Percentiles rank a stretch among this genome's conserved stretches.
These are phyloP conservation scores for Citrullus mucosospermus DNA, from an alignment of 306 rosid genomes.

Conservation along the genomic window DNA sequence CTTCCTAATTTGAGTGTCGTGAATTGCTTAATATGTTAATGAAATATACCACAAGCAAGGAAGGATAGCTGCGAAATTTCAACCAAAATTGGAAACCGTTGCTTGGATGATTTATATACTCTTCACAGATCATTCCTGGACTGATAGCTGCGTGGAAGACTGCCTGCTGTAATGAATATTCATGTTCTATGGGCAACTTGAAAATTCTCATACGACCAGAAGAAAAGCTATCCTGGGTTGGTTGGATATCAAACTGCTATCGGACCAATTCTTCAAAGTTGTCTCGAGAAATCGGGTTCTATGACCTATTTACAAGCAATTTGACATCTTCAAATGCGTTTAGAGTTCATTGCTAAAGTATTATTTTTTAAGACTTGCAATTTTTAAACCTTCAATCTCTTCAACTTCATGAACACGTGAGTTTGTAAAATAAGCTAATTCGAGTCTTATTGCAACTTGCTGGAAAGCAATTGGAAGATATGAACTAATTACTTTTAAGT, in stretches of 20 bases:
- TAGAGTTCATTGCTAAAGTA: not conserved
- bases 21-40: conserved; percentile 21
- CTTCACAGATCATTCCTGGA: not conserved
- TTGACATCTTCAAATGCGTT: not conserved
- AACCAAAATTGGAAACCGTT: not conserved
- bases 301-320: not conserved
- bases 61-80: conserved; percentile 10
- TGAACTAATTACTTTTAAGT: not conserved
- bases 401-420: not conserved
- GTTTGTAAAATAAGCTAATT: not conserved
- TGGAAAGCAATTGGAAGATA: not conserved
- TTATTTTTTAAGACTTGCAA: not conserved
- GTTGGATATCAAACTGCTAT: not conserved
- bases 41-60: conserved; percentile 18
- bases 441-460: not conserved
- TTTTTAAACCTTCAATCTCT: not conserved
- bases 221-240: not conserved
- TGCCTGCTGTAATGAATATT: not conserved
- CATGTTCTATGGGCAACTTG: not conserved
- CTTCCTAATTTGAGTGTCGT: not conserved
- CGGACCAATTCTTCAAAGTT: too few relatives aligned
- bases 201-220: not conserved
- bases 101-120: not conserved
- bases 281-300: not conserved
- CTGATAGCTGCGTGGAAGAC: not conserved